Percentiles rank a stretch among this genome's conserved stretches.
These are phyloP conservation scores for Aspergillus phoenicis DNA, from an alignment of 2,329 filamentous ascomycete species.

Conservation along the genomic window DNA sequence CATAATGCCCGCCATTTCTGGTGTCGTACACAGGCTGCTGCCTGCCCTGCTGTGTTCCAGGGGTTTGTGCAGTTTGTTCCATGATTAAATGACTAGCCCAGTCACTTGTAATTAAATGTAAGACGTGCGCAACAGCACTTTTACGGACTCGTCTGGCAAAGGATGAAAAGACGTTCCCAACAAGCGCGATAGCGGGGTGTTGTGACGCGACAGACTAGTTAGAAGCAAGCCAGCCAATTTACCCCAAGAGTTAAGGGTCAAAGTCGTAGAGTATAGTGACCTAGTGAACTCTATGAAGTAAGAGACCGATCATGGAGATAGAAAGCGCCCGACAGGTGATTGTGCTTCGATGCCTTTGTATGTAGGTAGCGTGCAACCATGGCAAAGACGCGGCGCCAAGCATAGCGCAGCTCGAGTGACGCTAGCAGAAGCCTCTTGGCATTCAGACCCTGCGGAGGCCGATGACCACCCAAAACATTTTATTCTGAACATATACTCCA, in stretches of 20 bases:
- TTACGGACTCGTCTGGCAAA: neutral
- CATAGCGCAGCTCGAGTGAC: constrained; percentile 6
- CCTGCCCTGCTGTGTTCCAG: constrained; percentile 62
- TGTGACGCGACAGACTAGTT: neutral
- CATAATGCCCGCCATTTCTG: constrained; percentile 74
- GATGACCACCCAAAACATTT: neutral
- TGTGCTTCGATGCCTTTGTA: neutral
- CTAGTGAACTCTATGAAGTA: neutral
- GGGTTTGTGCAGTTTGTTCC: constrained; percentile 58
- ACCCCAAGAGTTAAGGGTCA: neutral
- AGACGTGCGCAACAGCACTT: neutral
- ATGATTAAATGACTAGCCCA: constrained; percentile 39
- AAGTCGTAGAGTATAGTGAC: neutral
- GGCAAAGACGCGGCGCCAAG: neutral
- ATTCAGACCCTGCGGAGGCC: neutral
- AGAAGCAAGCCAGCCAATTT: neutral
- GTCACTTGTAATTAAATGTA: neutral
- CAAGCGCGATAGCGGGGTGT: neutral
- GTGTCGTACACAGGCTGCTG: constrained; percentile 71
- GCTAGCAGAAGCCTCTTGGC: constrained; percentile 5
- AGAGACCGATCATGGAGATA: neutral
- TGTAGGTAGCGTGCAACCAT: neutral
- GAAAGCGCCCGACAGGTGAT: neutral
- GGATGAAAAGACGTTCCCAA: neutral
- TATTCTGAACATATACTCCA: neutral